A percentile compares a stretch with the other conserved stretches of the same genome.
phyloP scores from a whole-genome alignment of 306 rosid species.

The Cucumis hystrix region DNA sequence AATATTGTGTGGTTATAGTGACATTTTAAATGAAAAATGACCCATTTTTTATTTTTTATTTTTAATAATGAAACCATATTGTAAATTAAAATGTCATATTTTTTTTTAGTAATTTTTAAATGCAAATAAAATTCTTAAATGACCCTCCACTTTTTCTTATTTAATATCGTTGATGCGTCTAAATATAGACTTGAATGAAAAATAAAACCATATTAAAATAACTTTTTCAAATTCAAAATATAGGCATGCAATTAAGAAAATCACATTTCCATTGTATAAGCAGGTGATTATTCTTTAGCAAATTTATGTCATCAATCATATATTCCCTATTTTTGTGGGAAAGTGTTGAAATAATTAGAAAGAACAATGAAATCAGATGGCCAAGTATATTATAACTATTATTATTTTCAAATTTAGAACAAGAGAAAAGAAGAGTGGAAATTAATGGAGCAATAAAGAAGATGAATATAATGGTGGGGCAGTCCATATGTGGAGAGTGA shows the following conservation, averaged over 20 bases:
- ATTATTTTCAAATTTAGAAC: neutral
- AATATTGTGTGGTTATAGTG: too few species aligned
- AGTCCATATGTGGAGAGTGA: neutral
- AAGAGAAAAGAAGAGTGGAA: neutral
- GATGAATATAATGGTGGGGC: slow-evolving; percentile 1
- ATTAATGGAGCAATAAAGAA: neutral
- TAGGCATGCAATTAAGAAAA: neutral
- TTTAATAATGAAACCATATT: too few species aligned
- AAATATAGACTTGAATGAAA: neutral
- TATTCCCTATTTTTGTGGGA: neutral
- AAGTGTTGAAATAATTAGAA: neutral
- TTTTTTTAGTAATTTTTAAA: too few species aligned
- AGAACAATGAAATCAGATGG: neutral
- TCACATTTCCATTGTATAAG: neutral
- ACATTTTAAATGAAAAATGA: too few species aligned
- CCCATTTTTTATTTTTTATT: too few species aligned
- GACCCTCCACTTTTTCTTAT: neutral
- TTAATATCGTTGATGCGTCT: neutral
- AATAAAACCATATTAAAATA: neutral
- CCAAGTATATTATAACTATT: neutral
- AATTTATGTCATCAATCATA: neutral
- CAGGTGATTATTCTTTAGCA: neutral
- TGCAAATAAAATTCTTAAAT: neutral
- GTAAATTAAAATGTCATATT: too few species aligned
- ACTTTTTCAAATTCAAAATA: neutral